Evolutionary conservation across 768 basidiomycete species (phyloP).

Genomic region (Rhodotorula diobovata): DNA sequence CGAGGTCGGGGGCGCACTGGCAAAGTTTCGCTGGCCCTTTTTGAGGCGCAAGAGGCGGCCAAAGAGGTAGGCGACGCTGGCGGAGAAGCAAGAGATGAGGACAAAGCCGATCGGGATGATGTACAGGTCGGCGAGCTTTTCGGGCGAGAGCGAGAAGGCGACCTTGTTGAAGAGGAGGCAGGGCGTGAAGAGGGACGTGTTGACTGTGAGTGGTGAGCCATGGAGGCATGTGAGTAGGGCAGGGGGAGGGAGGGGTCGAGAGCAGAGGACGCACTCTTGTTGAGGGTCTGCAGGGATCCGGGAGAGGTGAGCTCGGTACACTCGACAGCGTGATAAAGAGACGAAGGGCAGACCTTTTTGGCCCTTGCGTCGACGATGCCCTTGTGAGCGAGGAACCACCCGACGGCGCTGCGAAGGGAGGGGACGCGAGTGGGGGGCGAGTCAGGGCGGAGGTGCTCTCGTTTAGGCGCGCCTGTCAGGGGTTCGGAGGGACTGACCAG

Average conservation of each 20-base stretch:
- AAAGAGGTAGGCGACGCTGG: constrained; percentile 61
- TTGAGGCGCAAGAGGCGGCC: constrained; percentile 64
- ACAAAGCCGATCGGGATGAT: constrained; percentile 75
- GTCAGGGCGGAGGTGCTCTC: neutral
- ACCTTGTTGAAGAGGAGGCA: constrained; percentile 52
- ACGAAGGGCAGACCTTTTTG: constrained; percentile 60
- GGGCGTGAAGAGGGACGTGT: constrained; percentile 72
- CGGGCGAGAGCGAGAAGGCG: constrained; percentile 82
- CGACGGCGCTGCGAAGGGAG: constrained; percentile 28
- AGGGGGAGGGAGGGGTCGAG: neutral
- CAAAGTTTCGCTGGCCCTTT: constrained; percentile 66
- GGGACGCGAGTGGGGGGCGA: neutral
- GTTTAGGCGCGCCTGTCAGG: too few species aligned
- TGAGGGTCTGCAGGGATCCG: constrained; percentile 50
- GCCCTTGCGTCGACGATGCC: constrained; percentile 84
- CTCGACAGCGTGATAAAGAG: too few species aligned
- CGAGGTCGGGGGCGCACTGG: neutral
- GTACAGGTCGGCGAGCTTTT: constrained; percentile 69
- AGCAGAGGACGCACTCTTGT: constrained; percentile 9
- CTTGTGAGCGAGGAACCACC: constrained; percentile 61
- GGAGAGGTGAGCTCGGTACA: neutral
- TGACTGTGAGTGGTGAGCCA: constrained; percentile 51
- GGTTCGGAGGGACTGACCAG: constrained; percentile 3
- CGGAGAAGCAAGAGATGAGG: constrained; percentile 68
- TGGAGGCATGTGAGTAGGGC: neutral